phyloP scores from a whole-genome alignment of 345 rosid genomes.

The Eucalyptus guilfoylei region DNA sequence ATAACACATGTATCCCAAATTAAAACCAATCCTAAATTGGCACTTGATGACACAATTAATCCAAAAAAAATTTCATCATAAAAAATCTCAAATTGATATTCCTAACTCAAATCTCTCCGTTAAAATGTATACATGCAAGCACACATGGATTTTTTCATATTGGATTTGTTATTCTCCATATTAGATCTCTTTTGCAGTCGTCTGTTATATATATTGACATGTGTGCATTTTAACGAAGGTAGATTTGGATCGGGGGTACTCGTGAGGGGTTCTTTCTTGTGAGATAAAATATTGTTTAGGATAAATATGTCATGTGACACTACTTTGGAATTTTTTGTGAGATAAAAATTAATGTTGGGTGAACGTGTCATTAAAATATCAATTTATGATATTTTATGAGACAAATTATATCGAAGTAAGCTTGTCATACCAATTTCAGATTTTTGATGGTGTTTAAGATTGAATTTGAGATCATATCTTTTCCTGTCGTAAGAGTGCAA shows the following conservation, averaged over 20 bases:
- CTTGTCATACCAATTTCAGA: background rate
- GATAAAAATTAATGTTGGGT: background rate
- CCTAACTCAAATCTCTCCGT: background rate
- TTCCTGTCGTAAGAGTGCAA: background rate
- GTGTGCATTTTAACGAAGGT: background rate
- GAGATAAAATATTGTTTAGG: background rate
- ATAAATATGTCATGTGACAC: background rate
- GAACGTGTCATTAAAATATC: fast-evolving
- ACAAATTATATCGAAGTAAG: background rate
- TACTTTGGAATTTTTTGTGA: background rate
- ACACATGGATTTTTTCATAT: background rate
- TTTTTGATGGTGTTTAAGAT: background rate
- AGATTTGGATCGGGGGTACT: fast-evolving
- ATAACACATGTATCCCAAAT: background rate
- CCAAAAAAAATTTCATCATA: background rate
- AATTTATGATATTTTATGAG: background rate
- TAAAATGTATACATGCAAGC: background rate
- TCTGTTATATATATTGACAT: background rate
- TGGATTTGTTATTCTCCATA: background rate
- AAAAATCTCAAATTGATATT: background rate
- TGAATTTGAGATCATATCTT: background rate
- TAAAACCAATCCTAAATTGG: background rate
- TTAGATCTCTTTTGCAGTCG: fast-evolving
- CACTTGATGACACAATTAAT: background rate
- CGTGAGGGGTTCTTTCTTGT: background rate